Conservation (phyloP, 2,329 filamentous ascomycete species). For the Clonostachys byssicola region DNA sequence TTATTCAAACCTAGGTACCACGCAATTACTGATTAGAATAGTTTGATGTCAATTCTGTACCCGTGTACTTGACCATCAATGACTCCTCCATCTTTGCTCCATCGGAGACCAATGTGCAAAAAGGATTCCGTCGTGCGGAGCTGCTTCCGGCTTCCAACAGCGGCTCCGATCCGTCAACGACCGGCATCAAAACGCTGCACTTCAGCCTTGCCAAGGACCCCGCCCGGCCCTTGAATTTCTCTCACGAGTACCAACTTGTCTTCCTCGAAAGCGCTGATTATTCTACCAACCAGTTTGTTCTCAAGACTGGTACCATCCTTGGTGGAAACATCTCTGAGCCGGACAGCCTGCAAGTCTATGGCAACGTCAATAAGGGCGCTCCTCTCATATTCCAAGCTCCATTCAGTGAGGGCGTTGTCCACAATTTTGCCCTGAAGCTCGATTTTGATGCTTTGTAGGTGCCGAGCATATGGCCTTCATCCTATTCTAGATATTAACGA, state of each 20-base stretch:
- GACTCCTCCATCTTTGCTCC: conserved; percentile 58
- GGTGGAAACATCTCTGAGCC: conserved; percentile 25
- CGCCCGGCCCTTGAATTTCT: conserved; percentile 47
- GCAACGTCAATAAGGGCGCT: conserved; percentile 37
- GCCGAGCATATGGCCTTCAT: not conserved
- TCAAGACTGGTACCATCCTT: conserved; percentile 51
- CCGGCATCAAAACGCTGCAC: conserved; percentile 57
- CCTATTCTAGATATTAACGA: not conserved
- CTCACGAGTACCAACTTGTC: conserved; percentile 56
- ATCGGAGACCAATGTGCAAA: conserved; percentile 41
- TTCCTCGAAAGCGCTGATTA: conserved; percentile 43
- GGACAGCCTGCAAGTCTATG: conserved; percentile 38
- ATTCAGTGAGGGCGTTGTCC: conserved; percentile 47
- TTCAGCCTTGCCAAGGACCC: conserved; percentile 52
- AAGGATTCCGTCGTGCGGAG: conserved; percentile 57
- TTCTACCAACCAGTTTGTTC: conserved; percentile 45
- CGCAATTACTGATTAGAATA: conserved; percentile 8
- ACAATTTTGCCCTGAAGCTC: conserved; percentile 58
- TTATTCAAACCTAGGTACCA: conserved; percentile 4
- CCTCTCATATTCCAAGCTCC: conserved; percentile 41
- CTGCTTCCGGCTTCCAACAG: conserved; percentile 45
- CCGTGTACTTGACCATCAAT: conserved; percentile 50
- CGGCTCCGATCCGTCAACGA: conserved; percentile 44
- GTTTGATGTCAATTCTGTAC: conserved; percentile 38
- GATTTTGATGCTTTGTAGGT: conserved; percentile 40